A percentile compares a stretch with the other conserved stretches of the same genome.
These are phyloP conservation scores for Gomphus bonarii DNA, from an alignment of 1,284 basidiomycete species.

Conservation along the genomic window DNA sequence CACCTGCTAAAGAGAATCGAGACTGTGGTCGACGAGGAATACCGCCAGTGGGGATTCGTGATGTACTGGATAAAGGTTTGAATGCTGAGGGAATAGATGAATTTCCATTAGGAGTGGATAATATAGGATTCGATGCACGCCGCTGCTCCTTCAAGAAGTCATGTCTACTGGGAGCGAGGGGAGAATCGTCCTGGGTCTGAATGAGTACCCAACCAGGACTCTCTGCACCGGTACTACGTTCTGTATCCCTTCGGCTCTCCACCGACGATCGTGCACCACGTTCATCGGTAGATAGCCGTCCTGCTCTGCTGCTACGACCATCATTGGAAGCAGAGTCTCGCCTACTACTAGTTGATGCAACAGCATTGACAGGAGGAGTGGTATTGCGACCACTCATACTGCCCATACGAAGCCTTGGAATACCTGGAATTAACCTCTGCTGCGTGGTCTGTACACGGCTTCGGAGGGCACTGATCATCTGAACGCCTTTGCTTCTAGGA, in stretches of 20 bases:
- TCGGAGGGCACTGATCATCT: conserved; percentile 84
- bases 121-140: conserved; percentile 49
- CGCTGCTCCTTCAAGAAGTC: conserved; percentile 37
- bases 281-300: conserved; percentile 24
- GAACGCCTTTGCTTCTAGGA: conserved; percentile 67
- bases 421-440: conserved; percentile 75
- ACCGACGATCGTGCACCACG: not conserved
- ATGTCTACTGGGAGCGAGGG: conserved; percentile 51
- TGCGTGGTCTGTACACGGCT: conserved; percentile 69
- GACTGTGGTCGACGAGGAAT: conserved; percentile 51
- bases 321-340: not conserved
- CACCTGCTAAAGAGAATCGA: conserved; percentile 40
- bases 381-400: conserved; percentile 30
- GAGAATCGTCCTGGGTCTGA: conserved; percentile 26
- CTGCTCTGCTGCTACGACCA: conserved; percentile 16
- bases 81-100: conserved; percentile 22
- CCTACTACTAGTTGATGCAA: not conserved
- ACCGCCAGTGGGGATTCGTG: conserved; percentile 23
- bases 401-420: conserved; percentile 68
- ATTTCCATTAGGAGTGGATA: conserved; percentile 27
- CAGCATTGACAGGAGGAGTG: not conserved
- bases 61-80: conserved; percentile 26
- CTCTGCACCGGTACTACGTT: conserved; percentile 1
- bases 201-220: conserved; percentile 10
- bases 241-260: not conserved